A percentile compares a stretch with the other conserved stretches of the same genome.
phyloP scores from a whole-genome alignment of 805 yeast genomes.

The Deakozyma indianensis region DNA sequence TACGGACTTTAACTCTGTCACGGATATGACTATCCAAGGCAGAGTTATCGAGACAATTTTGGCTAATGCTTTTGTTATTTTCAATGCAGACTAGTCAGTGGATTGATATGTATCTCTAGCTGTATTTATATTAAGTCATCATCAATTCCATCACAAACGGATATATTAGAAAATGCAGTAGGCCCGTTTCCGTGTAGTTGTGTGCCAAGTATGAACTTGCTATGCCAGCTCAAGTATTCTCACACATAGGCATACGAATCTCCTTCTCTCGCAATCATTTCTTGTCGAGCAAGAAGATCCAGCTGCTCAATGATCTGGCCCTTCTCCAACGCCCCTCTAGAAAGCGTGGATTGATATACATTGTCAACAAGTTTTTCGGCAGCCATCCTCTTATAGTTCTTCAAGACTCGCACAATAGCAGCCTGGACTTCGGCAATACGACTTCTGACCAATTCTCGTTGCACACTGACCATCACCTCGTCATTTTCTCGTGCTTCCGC shows the following conservation, averaged over 20 bases:
- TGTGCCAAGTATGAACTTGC: too few relatives aligned
- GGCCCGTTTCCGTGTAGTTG: too few relatives aligned
- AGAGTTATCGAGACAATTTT: constrained; percentile 74
- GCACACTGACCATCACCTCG: not conserved
- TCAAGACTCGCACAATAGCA: not conserved
- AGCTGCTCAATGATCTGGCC: not conserved
- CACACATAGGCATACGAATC: not conserved
- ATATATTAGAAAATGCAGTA: too few relatives aligned
- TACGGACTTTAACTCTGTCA: constrained; percentile 48
- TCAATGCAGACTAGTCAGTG: constrained; percentile 35
- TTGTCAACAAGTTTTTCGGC: not conserved
- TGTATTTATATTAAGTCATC: constrained; percentile 2
- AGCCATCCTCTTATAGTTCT: not conserved
- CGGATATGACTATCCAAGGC: constrained; percentile 63
- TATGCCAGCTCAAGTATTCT: not conserved
- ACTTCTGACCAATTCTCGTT: not conserved
- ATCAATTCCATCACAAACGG: constrained; percentile 8
- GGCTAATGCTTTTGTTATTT: constrained; percentile 69
- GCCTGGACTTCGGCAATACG: not conserved
- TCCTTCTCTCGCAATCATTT: not conserved
- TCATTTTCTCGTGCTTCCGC: not conserved
- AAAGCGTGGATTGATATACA: not conserved
- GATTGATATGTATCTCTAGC: not conserved
- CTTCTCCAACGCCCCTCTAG: not conserved
- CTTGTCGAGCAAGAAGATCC: not conserved